Evolutionary conservation across 1,284 basidiomycete genomes (phyloP), one percentile per base, ranked within the genome.

Genomic region (Cryptococcus sp.): DNA sequence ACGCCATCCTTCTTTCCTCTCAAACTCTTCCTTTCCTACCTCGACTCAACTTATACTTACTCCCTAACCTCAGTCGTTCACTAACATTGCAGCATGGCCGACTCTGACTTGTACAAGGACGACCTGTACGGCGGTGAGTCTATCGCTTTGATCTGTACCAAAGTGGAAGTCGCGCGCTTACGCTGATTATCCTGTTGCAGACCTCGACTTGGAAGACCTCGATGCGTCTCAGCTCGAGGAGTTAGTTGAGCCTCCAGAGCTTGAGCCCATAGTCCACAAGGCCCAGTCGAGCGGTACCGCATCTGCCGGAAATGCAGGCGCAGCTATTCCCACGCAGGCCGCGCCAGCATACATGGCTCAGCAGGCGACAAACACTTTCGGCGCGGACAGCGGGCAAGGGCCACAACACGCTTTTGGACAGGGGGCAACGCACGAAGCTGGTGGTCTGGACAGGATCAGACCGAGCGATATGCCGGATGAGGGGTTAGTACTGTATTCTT

Each of bases 401-500:
- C 56, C 55, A 37, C 62, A 61, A 44, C 46, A 58, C 46, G 61
- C 54, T 29, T 46, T 50, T 25, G 54, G 56, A 25, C 41, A 52
- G 20, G 17, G 16, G 29, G 50, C n/a, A 10, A 41, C 46, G 39
- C 26, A 25, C 25, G 34, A 46, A 13, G 34, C 29, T 37, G 39
- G 54, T 20, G 52, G 62, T 8, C 17, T 57, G 38, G 66, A 65
- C 55, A 65, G 74, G 57, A 83, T 93, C 25, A 84, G 89, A 55
- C 92, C 93, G 15, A 91, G 89, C 52, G 93, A 97, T 78, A 95
- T 94, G 92, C 93, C 93, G 78, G 94, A 97, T 73, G 93, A 96
- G 89, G 93, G 93, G 94, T 96, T 85, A 93, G 93, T 84, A 55
- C 29, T 43, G 50, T 50, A 57, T 56, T 50, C 17, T 54, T 50